Base-by-base conservation (phyloP, 2,329 filamentous ascomycete genomes). In the Diaporthe australafricana region DNA sequence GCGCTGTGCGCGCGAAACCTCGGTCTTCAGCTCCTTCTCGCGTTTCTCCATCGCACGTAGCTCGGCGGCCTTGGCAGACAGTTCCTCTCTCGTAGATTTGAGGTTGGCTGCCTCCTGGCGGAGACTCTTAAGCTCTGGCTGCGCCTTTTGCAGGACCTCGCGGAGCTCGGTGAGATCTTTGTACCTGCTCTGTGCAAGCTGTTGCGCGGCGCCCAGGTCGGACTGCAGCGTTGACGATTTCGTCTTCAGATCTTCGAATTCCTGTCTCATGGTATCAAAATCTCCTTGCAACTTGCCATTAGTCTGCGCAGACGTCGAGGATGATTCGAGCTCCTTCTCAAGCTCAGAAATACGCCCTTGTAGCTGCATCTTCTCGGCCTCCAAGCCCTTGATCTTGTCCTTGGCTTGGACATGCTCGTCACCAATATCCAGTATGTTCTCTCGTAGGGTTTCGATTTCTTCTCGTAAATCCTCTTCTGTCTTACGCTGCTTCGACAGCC, bases 331-430 rank as follows among this genome's bases (percentile, higher is more conserved):
- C 79, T 96, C 91, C 75, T 90, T 89, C 80, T 98, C 94, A 3
- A 96, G 83, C 42, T 90, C 88, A 14, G 86, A 80, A 70, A 97
- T 91, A 1, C 85, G 89, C 63, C 89, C 84, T 77, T 92, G 86
- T 25, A 97, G 82, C 0, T 87, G 86, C 14, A 84, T 80, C 83
- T 93, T 96, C 81, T 95, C 93, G 3, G 85, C 85, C 74, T 91
- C 87, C 0, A 97, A 86, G 68, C 89, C 86, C 82, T 97, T 92
- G 75, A 90, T 89, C 79, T 89, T 91, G 75, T 96, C 91, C 81
- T 95, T 96, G 17, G 93, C 92, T 75, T 94, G 91, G 14, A 97
- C 94, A 77, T 96, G 92, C 73, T 97, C 94, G 76, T 95, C 90
- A 12, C 95, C 95, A 74, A 97, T 90, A 62, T 90, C 87, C 53